Evolutionary conservation across 345 rosid species (phyloP).

Genomic region (Linum lewisii): DNA sequence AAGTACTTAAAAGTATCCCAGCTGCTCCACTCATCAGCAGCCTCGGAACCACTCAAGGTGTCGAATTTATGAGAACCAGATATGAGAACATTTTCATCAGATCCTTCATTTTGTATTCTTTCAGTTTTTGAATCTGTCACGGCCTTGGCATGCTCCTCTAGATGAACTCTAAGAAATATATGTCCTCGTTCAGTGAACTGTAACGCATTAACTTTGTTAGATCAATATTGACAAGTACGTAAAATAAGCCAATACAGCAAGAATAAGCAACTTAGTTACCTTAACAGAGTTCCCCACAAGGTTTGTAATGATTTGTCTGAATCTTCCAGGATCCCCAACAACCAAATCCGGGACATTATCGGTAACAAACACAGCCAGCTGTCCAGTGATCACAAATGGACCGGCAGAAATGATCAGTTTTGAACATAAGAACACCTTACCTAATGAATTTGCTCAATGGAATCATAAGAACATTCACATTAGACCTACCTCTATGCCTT

Average conservation of each 20-base stretch:
- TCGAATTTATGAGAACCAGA: conserved; percentile 32
- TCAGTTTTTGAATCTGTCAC: conserved; percentile 26
- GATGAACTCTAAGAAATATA: conserved; percentile 80
- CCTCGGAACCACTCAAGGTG: conserved; percentile 85
- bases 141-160: conserved; percentile 47
- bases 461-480: too few relatives aligned
- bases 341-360: conserved; percentile 82
- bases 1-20: conserved; percentile 76
- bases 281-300: conserved; percentile 97
- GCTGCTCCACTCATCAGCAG: conserved; percentile 73
- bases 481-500: conserved; percentile 70
- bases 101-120: conserved; percentile 39
- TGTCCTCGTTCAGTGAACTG: conserved; percentile 98
- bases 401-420: conserved; percentile 13
- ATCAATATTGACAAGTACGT: background rate
- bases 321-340: conserved; percentile 91
- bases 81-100: conserved; percentile 27
- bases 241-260: too few relatives aligned
- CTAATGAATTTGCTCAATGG: background rate
- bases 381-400: conserved; percentile 14
- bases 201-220: conserved; percentile 9
- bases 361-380: conserved; percentile 90
- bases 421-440: background rate
- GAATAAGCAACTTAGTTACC: conserved; percentile 33
- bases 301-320: conserved; percentile 88